Conservation (phyloP, 176 grass and related monocot genomes). For the Cymbopogon citratus region DNA sequence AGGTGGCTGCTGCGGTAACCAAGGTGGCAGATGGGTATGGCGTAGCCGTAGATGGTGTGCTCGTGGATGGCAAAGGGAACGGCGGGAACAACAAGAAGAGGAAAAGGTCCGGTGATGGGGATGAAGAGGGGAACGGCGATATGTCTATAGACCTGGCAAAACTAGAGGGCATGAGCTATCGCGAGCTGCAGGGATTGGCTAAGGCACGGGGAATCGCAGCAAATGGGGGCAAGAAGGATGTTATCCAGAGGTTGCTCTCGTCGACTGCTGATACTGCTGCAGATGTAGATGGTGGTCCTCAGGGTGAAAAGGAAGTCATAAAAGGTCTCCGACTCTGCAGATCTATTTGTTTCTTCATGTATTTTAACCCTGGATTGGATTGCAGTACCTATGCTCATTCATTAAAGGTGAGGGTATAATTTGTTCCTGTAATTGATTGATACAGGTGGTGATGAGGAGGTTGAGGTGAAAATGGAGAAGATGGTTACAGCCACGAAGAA, state of each 20-base stretch:
- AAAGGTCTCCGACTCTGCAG: conserved; percentile 18
- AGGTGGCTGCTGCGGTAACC: background rate
- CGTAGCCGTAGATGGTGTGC: background rate
- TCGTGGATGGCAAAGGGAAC: conserved; percentile 7
- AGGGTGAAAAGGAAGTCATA: conserved; percentile 12
- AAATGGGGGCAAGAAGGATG: conserved; percentile 56
- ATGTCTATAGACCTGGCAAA: conserved; percentile 25
- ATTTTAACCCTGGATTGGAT: background rate
- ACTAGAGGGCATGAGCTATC: conserved; percentile 52
- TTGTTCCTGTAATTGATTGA: background rate
- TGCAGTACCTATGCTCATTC: background rate
- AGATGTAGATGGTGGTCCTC: conserved; percentile 26
- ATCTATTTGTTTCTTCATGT: background rate
- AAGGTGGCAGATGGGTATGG: background rate
- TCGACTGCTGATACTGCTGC: conserved; percentile 6
- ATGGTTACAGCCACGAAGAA: conserved; percentile 79
- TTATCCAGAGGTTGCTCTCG: conserved; percentile 46
- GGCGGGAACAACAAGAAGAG: conserved; percentile 14
- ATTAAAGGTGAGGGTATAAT: background rate
- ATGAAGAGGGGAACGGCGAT: background rate
- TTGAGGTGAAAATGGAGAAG: conserved; percentile 62
- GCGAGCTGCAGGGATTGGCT: conserved; percentile 55
- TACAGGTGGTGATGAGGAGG: conserved; percentile 36
- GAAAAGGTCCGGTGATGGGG: background rate
- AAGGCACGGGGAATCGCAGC: conserved; percentile 38